These are phyloP conservation scores for Starmerella gropengiesseri DNA, from an alignment of 805 yeast genomes.

Conservation along the genomic window DNA sequence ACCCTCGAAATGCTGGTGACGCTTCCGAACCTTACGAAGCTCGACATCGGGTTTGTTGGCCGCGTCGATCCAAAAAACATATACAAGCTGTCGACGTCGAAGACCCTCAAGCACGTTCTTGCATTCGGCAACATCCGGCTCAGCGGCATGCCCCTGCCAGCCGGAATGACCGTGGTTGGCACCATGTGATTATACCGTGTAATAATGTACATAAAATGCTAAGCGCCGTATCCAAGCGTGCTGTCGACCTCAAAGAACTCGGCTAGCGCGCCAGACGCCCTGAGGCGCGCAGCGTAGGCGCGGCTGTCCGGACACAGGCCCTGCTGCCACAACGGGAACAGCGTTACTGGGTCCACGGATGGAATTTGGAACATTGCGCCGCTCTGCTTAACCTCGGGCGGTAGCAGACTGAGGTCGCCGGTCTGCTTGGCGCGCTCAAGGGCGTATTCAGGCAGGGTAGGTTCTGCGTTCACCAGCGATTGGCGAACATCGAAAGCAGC, in stretches of 20 bases:
- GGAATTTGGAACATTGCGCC: conserved; percentile 1
- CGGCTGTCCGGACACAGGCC: conserved; percentile 10
- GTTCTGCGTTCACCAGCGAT: neutral
- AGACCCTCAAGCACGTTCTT: conserved; percentile 54
- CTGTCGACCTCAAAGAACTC: conserved; percentile 44
- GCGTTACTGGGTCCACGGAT: neutral
- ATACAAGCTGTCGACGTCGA: conserved; percentile 49
- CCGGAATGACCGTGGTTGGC: conserved; percentile 24
- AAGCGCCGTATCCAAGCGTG: conserved; percentile 6
- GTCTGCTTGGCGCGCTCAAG: conserved; percentile 7
- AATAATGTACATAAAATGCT: neutral
- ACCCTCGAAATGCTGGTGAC: conserved; percentile 24
- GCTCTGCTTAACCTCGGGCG: neutral
- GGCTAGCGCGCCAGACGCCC: conserved; percentile 29
- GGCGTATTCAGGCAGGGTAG: neutral
- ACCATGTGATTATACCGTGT: too few species aligned
- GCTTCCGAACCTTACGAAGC: conserved; percentile 51
- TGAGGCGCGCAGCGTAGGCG: conserved; percentile 6
- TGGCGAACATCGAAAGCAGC: conserved; percentile 10
- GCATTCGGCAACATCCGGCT: conserved; percentile 51
- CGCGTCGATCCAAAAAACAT: conserved; percentile 59
- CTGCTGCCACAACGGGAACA: conserved; percentile 7
- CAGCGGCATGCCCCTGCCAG: conserved; percentile 27
- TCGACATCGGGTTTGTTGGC: conserved; percentile 74
- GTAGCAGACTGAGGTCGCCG: neutral